A percentile compares a stretch with the other conserved stretches of the same genome.
These are phyloP conservation scores for Infundibulicybe gibba DNA, from an alignment of 768 basidiomycete genomes.

Conservation along the genomic window DNA sequence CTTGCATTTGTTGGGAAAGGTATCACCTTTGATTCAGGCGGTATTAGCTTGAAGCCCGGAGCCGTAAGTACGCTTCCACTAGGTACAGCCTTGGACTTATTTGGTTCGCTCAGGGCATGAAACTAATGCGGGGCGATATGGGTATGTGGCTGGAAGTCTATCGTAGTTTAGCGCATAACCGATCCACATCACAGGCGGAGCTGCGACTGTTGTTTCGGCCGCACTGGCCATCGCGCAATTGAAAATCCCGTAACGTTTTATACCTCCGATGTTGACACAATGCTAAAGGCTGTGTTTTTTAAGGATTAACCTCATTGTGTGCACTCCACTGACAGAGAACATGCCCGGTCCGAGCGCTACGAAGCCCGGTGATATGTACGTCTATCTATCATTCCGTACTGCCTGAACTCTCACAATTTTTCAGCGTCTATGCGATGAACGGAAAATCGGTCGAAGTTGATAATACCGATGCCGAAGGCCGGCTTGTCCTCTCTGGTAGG, in stretches of 20 bases:
- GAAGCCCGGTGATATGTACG: slow-evolving; percentile 85
- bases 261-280: background rate
- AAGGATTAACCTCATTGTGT: slow-evolving; percentile 72
- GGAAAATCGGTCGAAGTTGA: slow-evolving; percentile 85
- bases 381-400: slow-evolving; percentile 1
- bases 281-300: background rate
- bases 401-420: background rate
- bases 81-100: background rate
- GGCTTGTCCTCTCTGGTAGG: slow-evolving; percentile 69
- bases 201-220: slow-evolving; percentile 72
- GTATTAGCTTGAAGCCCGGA: slow-evolving; percentile 80
- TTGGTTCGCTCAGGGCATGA: slow-evolving; percentile 60
- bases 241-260: slow-evolving; percentile 62
- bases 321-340: slow-evolving; percentile 81
- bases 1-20: slow-evolving; percentile 84
- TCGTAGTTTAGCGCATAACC: background rate
- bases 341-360: slow-evolving; percentile 72
- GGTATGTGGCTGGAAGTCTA: slow-evolving; percentile 34
- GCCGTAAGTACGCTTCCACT: slow-evolving; percentile 37
- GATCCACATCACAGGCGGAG: slow-evolving; percentile 48
- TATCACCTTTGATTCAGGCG: slow-evolving; percentile 87
- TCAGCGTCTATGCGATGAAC: slow-evolving; percentile 81
- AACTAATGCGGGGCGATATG: slow-evolving; percentile 86
- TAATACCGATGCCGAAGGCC: slow-evolving; percentile 85
- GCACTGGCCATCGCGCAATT: slow-evolving; percentile 80